Evolutionary conservation across 208 protist genomes (phyloP).

Genomic region (Leishmania amazonensis): DNA sequence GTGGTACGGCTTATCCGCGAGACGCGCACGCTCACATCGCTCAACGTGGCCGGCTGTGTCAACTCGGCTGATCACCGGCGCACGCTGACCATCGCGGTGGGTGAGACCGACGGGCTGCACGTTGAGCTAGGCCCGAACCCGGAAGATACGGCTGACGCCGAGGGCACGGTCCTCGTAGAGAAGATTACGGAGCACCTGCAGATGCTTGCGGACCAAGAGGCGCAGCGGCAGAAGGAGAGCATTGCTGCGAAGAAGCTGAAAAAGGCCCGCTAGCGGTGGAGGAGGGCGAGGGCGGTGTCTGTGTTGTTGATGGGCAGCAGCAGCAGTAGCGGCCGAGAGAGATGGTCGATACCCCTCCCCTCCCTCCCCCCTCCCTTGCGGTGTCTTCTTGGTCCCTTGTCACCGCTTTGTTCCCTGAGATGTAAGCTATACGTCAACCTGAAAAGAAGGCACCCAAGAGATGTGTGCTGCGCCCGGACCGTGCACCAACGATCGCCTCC

Average conservation of each 20-base stretch:
- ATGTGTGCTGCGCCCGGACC: background rate
- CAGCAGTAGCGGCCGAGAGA: background rate
- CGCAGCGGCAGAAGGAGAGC: conserved; percentile 52
- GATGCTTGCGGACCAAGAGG: conserved; percentile 64
- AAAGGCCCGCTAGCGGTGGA: conserved; percentile 13
- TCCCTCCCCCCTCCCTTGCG: background rate
- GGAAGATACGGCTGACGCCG: conserved; percentile 23
- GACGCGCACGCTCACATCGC: conserved; percentile 66
- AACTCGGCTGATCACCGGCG: conserved; percentile 56
- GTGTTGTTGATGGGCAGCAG: background rate
- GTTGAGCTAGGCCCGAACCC: conserved; percentile 68
- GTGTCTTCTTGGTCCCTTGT: too few species aligned
- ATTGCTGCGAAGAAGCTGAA: conserved; percentile 23
- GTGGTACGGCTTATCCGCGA: conserved; percentile 52
- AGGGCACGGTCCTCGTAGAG: conserved; percentile 23
- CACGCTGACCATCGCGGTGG: conserved; percentile 54
- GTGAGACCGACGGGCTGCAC: conserved; percentile 72
- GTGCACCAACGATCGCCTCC: background rate
- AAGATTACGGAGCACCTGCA: conserved; percentile 79
- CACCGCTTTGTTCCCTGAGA: background rate
- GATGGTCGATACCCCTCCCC: background rate
- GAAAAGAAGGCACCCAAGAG: background rate
- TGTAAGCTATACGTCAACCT: background rate
- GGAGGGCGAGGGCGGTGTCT: background rate
- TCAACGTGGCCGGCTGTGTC: conserved; percentile 74